Percentiles rank a stretch among this genome's conserved stretches.
phyloP scores from a whole-genome alignment of 257 asterid genomes.

The Solanum infundibuliforme region DNA sequence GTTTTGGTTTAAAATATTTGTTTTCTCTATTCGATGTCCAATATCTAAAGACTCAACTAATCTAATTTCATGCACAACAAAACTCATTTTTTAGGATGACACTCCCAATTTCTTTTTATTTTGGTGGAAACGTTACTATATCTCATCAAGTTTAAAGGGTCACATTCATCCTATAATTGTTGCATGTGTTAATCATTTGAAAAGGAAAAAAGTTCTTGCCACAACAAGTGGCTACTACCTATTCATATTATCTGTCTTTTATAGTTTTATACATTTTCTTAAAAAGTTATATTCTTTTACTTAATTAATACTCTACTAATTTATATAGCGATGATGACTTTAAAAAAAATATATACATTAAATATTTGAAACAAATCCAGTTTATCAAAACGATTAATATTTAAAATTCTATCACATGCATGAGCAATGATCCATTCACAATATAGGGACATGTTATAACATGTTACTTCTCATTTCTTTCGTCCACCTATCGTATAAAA shows the following conservation, averaged over 20 bases:
- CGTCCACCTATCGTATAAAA: too few species aligned
- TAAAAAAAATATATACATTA: too few species aligned
- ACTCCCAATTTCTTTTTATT: neutral
- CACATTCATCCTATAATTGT: neutral
- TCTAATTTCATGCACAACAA: neutral
- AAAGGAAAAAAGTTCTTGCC: neutral
- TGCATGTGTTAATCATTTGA: neutral
- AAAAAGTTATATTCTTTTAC: neutral
- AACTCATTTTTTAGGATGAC: neutral
- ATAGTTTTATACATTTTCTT: neutral
- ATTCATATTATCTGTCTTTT: neutral
- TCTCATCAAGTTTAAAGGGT: neutral
- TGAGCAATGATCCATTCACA: too few species aligned
- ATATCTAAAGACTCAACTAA: too few species aligned
- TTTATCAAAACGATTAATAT: too few species aligned
- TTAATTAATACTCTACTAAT: neutral
- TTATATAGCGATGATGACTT: too few species aligned
- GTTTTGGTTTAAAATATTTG: too few species aligned
- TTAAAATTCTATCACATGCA: too few species aligned
- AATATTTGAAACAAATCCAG: too few species aligned
- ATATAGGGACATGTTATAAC: neutral
- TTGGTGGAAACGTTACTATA: neutral
- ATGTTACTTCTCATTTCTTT: too few species aligned
- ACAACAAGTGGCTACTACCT: neutral
- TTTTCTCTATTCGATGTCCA: too few species aligned